Conservation (phyloP, 116 monocot species). For the Iris pallida region DNA sequence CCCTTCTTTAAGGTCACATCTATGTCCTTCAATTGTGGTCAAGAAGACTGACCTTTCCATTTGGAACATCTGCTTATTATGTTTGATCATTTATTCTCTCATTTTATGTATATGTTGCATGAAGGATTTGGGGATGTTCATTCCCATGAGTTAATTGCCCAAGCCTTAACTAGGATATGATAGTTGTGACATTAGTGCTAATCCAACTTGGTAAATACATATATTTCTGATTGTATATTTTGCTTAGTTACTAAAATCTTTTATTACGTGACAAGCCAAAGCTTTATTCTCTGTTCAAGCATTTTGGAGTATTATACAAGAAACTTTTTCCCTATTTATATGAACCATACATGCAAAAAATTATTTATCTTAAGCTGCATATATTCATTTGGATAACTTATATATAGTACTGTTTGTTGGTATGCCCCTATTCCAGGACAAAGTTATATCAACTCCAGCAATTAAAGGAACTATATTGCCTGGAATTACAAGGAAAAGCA, state of each 20-base stretch:
- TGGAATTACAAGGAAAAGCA: conserved; percentile 96
- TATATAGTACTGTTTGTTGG: background rate
- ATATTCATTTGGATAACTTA: background rate
- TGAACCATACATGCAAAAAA: background rate
- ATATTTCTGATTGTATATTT: background rate
- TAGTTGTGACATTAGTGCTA: background rate
- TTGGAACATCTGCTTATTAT: no score
- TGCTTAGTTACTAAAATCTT: background rate
- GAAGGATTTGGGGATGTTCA: no score
- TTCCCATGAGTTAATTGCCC: background rate
- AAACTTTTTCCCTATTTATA: background rate
- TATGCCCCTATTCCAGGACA: conserved; percentile 36
- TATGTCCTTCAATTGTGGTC: no score
- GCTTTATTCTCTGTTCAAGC: background rate
- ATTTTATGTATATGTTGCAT: no score
- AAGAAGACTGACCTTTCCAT: no score
- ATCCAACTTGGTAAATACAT: background rate
- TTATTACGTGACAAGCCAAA: background rate
- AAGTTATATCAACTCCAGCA: conserved; percentile 83
- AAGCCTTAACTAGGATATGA: background rate
- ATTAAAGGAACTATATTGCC: conserved; percentile 91
- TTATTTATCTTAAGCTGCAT: background rate
- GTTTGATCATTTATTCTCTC: no score
- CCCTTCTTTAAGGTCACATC: no score
- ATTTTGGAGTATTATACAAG: background rate